Evolutionary conservation across 306 rosid species (phyloP).

Genomic region (Rubus parviflorus): DNA sequence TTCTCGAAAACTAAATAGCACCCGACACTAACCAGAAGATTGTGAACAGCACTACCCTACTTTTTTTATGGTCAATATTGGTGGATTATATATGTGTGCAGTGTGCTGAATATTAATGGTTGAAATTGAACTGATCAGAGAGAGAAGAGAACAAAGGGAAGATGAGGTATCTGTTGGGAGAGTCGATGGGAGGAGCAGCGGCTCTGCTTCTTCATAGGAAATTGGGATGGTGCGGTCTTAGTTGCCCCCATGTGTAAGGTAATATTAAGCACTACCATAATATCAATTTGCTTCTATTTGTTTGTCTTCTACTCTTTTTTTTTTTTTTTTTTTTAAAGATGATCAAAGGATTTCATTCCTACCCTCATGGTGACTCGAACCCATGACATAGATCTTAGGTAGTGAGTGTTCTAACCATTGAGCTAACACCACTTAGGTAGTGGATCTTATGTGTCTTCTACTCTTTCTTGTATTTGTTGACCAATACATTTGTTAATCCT

Average conservation of each 20-base stretch:
- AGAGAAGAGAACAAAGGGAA: conserved; percentile 53
- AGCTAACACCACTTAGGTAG: too few relatives aligned
- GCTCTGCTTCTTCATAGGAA: conserved; percentile 64
- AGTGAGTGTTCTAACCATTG: too few relatives aligned
- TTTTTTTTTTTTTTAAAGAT: neutral
- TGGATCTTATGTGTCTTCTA: too few relatives aligned
- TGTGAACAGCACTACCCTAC: neutral
- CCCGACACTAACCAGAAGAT: too few relatives aligned
- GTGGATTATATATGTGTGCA: neutral
- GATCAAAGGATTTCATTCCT: too few relatives aligned
- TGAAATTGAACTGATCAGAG: conserved; percentile 32
- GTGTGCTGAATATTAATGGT: neutral
- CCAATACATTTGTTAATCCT: conserved; percentile 9
- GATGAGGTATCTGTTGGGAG: conserved; percentile 75
- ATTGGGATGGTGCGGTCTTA: conserved; percentile 93
- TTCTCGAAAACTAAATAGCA: neutral
- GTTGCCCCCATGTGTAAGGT: conserved; percentile 99
- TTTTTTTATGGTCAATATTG: too few relatives aligned
- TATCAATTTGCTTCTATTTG: neutral
- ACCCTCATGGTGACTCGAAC: too few relatives aligned
- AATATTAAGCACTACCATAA: neutral
- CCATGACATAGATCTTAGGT: too few relatives aligned
- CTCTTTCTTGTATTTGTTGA: conserved; percentile 2
- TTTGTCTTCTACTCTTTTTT: neutral
- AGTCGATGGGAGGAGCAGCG: conserved; percentile 97